Base-by-base conservation (phyloP, 805 yeast species). In the Candida sithepensis region DNA sequence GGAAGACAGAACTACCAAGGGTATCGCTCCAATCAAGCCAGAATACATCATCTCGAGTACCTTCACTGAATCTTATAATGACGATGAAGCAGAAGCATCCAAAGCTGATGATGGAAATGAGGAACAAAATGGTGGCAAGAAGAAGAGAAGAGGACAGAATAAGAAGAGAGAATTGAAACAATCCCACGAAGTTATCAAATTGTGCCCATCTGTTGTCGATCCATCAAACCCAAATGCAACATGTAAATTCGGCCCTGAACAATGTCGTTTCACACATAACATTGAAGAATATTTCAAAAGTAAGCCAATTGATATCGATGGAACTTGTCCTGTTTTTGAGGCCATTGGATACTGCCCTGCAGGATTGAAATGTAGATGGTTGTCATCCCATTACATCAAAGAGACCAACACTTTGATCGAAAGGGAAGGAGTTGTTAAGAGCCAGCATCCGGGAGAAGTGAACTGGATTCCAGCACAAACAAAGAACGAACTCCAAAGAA, bases 351-450 rank as follows among this genome's bases (percentile, higher is more conserved):
- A 80, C 60, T 94, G 99, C 72, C 96, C 96, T 3, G 78, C 85
- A 51, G 99, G 99, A 0, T 68, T 88, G 57, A 92, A 88, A 65
- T 94, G 99, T 69, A 79, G 97, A 58, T 94, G 96, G 88, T 75
- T 94, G 48, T 70, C 77, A 3, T 78, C 88, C 14, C 98, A 94
- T 68, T 77, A 70, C 59, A 63, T 76, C 55, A 61, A 60, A 28
- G 84, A 72, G 47, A 66, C 73, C 16, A 70, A 68, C 45, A 69
- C 64, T 49, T 65, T 84, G 19, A 50, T 73, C 32, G 73, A 65
- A 45, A 82, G 79, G 59, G 63, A 54, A 1, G 78, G 78, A 56
- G 58, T 55, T 24, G 44, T 41, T 18, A 56, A 56, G 39, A 44
- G 43, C 22, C 67, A 68, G 7, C 50, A 56, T 32, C 44, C 49